Evolutionary conservation across 1,139 yeast species (phyloP), one percentile per base, ranked within the genome.

Genomic region (Magnusiomyces paraingens): DNA sequence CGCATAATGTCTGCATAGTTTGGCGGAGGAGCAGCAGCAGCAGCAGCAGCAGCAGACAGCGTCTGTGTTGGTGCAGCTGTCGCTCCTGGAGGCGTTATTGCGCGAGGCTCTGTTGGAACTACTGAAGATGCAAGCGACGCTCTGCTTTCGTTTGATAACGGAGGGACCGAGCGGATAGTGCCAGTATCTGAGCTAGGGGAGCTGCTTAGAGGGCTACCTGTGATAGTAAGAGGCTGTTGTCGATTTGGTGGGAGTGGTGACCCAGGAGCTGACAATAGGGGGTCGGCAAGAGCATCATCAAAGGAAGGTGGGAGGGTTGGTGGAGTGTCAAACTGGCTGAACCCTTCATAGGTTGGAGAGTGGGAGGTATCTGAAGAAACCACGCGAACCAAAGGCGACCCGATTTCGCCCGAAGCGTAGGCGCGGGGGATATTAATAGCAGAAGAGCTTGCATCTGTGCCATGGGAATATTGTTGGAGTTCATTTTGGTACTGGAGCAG

Each of bases 381-480:
- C n/a, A 46, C 50, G n/a, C 50, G 52, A 15, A 52, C 55, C n/a
- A 52, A 36, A 5, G 55, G 52, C 15, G 40, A 38, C 1, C 52
- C 52, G 29, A 52, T 17, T 15, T 47, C 51, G 8, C 17, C 22
- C 4, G 17, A n/a, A 12, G 44, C 14, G 11, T 14, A 38, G 12
- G 41, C 46, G 14, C 46, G 32, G 8, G 46, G 46, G 3, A 42
- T 42, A n/a, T 44, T 29, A 8, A 44, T 26, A 3, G n/a, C 40
- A 14, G 12, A 36, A n/a, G 17, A 14, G 4, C 17, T 12, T 12
- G 17, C 4, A 36, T 12, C 40, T 6, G 40, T 4, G 4, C 17
- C 17, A 12, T 36, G 17, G 12, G 40, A 36, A 40, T 40, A 40
- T 4, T 11, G 12, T 22, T 17, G 20, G 22, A 40, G 14, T 5